Evolutionary conservation across 2,329 filamentous ascomycete genomes (phyloP).

Genomic region (Trichoderma atroviride): DNA sequence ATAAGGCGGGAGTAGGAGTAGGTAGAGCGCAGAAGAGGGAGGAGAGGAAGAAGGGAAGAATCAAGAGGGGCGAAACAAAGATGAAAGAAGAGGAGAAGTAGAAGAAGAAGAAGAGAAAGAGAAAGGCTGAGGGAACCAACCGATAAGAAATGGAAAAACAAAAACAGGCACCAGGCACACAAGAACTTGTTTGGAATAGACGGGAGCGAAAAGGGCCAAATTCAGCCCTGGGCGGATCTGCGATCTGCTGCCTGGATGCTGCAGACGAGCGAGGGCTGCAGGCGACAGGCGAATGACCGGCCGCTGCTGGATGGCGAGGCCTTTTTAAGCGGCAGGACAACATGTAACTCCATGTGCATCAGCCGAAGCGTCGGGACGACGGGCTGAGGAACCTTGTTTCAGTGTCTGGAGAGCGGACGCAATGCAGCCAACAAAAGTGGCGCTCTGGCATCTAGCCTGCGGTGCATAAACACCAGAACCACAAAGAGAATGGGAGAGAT

Average conservation of each 20-base stretch:
- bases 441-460: background rate
- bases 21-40: background rate
- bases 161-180: background rate
- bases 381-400: constrained; percentile 26
- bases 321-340: constrained; percentile 11
- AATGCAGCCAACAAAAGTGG: background rate
- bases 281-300: constrained; percentile 16
- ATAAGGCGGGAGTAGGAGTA: background rate
- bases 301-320: constrained; percentile 6
- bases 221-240: constrained; percentile 26
- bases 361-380: constrained; percentile 23
- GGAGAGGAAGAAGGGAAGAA: background rate
- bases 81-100: background rate
- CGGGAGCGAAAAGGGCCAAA: constrained; percentile 1
- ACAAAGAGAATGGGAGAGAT: background rate
- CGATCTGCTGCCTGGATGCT: constrained; percentile 26
- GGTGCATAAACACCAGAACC: background rate
- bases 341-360: constrained; percentile 18
- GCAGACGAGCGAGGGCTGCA: constrained; percentile 20
- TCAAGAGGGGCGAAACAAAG: background rate
- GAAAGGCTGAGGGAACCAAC: background rate
- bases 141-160: background rate
- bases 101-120: background rate
- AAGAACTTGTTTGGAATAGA: background rate
- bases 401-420: constrained; percentile 18